Percentiles rank a stretch among this genome's conserved stretches.
These are phyloP conservation scores for Smallanthus sonchifolius DNA, from an alignment of 129 eudicot species.

Conservation along the genomic window DNA sequence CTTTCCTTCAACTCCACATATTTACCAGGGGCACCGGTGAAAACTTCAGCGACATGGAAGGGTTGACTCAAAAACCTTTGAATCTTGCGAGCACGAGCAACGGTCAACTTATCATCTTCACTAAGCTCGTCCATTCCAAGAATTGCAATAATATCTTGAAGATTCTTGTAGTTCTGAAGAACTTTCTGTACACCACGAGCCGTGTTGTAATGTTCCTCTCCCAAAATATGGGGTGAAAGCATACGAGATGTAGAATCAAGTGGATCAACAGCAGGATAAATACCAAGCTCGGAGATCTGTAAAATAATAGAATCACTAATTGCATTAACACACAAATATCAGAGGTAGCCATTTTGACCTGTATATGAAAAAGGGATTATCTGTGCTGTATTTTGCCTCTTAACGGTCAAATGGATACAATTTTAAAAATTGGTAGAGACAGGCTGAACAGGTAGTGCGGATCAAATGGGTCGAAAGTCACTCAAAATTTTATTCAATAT, in stretches of 20 bases:
- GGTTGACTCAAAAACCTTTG: conserved; percentile 42
- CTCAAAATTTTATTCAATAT: neutral
- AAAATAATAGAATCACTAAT: neutral
- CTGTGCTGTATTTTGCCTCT: neutral
- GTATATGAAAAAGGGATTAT: neutral
- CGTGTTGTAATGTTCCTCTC: conserved; percentile 43
- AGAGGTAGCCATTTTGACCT: neutral
- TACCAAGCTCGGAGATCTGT: conserved; percentile 46
- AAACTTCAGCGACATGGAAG: conserved; percentile 42
- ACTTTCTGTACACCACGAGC: conserved; percentile 44
- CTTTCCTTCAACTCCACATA: conserved; percentile 40
- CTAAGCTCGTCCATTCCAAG: conserved; percentile 50
- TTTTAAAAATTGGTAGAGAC: neutral
- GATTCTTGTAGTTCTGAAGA: conserved; percentile 45
- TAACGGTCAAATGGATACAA: neutral
- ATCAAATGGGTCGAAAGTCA: no score
- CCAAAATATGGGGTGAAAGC: conserved; percentile 40
- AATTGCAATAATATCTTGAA: conserved; percentile 45
- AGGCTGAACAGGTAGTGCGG: neutral
- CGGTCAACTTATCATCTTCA: conserved; percentile 43
- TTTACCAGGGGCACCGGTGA: conserved; percentile 49
- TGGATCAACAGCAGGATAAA: conserved; percentile 45
- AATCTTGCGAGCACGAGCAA: conserved; percentile 42
- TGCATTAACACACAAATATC: neutral
- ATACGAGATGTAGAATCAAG: conserved; percentile 43